Conservation (phyloP, 169 alveolate species). For the Ichthyophthirius multifiliis region DNA sequence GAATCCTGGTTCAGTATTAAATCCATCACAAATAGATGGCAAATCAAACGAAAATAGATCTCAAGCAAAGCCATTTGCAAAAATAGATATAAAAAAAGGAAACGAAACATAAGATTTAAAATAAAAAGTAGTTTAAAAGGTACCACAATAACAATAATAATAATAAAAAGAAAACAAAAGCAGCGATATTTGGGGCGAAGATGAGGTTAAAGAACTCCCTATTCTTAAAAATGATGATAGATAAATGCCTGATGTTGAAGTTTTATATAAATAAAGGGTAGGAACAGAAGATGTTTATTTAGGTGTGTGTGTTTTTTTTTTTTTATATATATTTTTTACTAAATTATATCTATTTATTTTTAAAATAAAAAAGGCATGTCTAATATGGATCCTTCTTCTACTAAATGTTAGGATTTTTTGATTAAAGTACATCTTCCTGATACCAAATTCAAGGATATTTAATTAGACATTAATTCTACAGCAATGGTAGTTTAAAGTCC, state of each 20-base stretch:
- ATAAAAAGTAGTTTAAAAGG: background rate
- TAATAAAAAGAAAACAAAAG: background rate
- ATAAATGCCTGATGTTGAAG: background rate
- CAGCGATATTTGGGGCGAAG: slow-evolving; percentile 1
- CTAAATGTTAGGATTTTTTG: background rate
- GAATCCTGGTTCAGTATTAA: background rate
- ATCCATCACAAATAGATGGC: background rate
- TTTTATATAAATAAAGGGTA: background rate
- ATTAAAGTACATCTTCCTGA: background rate
- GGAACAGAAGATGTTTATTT: slow-evolving; percentile 14
- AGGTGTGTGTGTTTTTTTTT: too few relatives aligned
- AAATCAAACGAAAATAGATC: background rate
- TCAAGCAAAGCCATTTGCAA: background rate
- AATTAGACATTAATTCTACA: background rate
- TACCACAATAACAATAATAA: background rate
- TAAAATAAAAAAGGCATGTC: background rate
- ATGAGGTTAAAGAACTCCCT: background rate
- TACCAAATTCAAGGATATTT: background rate
- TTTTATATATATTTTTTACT: too few relatives aligned
- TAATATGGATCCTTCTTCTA: background rate
- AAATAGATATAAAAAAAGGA: background rate
- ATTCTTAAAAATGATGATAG: background rate
- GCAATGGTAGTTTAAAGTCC: slow-evolving; percentile 9
- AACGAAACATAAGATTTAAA: background rate
- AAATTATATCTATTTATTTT: too few relatives aligned